A percentile compares a stretch with the other conserved stretches of the same genome.
Conservation (phyloP, 2,329 filamentous ascomycete genomes). For the Akanthomyces lecanii region DNA sequence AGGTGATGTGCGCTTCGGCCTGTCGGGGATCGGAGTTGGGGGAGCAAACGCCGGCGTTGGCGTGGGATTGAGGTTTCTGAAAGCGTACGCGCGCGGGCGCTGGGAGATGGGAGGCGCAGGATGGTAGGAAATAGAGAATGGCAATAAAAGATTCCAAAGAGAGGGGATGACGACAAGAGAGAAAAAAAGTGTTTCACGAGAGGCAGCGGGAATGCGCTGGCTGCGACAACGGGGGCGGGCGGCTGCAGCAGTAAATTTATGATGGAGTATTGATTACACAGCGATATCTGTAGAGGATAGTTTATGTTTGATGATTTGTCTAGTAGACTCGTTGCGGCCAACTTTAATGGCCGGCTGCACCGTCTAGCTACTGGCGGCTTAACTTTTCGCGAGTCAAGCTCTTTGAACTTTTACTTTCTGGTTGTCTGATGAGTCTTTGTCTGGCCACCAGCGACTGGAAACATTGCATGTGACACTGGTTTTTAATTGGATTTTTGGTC, state of each 20-base stretch:
- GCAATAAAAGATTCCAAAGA: not conserved
- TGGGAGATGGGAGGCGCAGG: not conserved
- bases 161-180: not conserved
- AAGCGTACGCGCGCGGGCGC: not conserved
- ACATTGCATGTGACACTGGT: conserved; percentile 6
- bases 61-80: not conserved
- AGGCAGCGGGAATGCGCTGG: not conserved
- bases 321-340: not conserved
- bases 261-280: not conserved
- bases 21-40: conserved; percentile 11
- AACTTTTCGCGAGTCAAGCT: not conserved
- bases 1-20: conserved; percentile 1
- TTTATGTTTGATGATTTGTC: not conserved
- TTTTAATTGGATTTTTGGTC: conserved; percentile 8
- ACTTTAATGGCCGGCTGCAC: not conserved
- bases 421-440: no score
- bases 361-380: not conserved
- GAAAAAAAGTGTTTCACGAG: conserved; percentile 6
- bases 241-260: not conserved
- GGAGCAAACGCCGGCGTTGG: conserved; percentile 5
- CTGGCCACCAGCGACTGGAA: not conserved
- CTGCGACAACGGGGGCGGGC: not conserved
- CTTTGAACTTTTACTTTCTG: not conserved
- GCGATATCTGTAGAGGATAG: not conserved
- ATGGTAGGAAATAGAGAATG: not conserved